Base-by-base conservation (phyloP, 129 eudicot species). In the Escallonia rubra region DNA sequence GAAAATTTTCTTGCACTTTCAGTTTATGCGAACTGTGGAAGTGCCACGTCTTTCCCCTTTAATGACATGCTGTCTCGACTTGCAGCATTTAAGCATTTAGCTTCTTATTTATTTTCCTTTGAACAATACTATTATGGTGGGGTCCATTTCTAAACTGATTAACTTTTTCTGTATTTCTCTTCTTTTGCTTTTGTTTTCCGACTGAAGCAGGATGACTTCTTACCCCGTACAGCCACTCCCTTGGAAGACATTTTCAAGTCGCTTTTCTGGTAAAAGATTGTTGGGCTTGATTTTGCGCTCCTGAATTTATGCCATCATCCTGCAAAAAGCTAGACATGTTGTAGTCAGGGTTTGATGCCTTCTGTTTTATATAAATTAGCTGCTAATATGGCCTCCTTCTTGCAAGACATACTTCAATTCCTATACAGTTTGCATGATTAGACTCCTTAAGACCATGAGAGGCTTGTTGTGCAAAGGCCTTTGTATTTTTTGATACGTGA, bases 141-240 rank as follows among this genome's bases (percentile, higher is more conserved):
- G 34, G 34, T 23, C 34, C 34, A 23, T 23, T 23, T 0, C 34
- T 23, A 23, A 23, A 23, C 34, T 23, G 34, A 23, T 23, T 23
- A 23, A 4, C 6, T 45, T 53, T 42, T 11, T 61, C 46, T 43
- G 4, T 42, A 14, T 23, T 57, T 54, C 34, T 3, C 10, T 46
- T 5, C 10, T 5, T 13, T 58, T 40, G 42, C 66, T 66, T 13
- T 46, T 46, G 10, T 6, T 46, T 46, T 46, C 14, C 13, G 4
- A 54, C 50, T 62, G 60, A 72, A 78, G 72, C 89, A 94, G 99
- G 99, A 94, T 73, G 99, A 94, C 80, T 94, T 94, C 81, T 85
- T 94, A 83, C 99, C 99, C 41, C 83, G 96, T 52, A 94, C 99
- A 76, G 99, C 99, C 62, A 94, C 99, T 15, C 99, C 99, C n/a